Evolutionary conservation across 2,329 filamentous ascomycete species (phyloP).

Genomic region (Grosmannia serpens): DNA sequence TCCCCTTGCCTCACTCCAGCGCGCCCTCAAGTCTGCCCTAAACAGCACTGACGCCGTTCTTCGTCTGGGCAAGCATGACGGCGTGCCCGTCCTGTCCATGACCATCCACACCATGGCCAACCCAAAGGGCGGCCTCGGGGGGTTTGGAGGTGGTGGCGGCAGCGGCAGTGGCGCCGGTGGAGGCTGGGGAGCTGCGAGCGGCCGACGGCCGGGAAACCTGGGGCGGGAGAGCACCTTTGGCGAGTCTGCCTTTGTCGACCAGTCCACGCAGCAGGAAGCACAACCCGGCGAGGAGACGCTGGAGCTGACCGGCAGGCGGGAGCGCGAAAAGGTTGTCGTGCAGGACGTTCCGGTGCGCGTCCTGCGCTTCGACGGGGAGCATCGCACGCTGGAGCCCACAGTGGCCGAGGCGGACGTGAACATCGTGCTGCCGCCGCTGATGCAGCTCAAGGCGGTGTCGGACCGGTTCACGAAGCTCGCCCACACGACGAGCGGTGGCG

Average conservation of each 20-base stretch:
- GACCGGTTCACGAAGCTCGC: conserved; percentile 91
- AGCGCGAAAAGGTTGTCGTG: conserved; percentile 83
- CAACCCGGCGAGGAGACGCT: conserved; percentile 23
- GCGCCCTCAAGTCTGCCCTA: conserved; percentile 81
- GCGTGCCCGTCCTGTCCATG: conserved; percentile 73
- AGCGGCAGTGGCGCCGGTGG: conserved; percentile 21
- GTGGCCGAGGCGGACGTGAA: conserved; percentile 89
- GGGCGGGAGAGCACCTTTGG: conserved; percentile 21
- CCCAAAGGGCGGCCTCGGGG: conserved; percentile 21
- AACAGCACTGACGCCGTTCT: conserved; percentile 73
- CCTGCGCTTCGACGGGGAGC: conserved; percentile 70
- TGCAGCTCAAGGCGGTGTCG: conserved; percentile 86
- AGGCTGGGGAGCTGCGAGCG: conserved; percentile 18
- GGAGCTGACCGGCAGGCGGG: conserved; percentile 48
- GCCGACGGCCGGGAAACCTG: conserved; percentile 20
- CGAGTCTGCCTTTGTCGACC: conserved; percentile 23
- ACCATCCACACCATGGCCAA: conserved; percentile 74
- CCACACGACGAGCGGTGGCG: conserved; percentile 25
- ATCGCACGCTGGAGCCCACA: conserved; percentile 84
- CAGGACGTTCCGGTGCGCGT: conserved; percentile 95
- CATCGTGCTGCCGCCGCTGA: conserved; percentile 75
- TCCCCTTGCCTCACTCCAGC: conserved; percentile 74
- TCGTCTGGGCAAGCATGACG: conserved; percentile 86
- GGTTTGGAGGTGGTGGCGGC: conserved; percentile 23
- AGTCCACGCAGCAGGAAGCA: conserved; percentile 12